A percentile compares a stretch with the other conserved stretches of the same genome.
These are phyloP conservation scores for Tuber magnatum DNA, from an alignment of 495 filamentous ascomycete genomes.

Conservation along the genomic window DNA sequence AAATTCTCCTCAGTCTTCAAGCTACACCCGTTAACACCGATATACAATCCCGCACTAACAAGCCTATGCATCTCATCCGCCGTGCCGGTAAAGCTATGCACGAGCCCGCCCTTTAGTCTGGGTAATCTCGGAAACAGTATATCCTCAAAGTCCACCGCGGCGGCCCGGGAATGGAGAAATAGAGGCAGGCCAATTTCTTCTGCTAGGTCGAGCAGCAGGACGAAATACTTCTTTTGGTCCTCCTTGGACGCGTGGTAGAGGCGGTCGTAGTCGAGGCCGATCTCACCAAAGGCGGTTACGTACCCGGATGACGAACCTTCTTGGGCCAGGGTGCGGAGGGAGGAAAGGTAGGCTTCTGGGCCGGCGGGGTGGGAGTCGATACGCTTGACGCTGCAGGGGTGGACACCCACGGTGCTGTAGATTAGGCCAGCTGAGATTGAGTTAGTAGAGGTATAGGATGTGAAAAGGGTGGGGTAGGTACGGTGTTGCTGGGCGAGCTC, in stretches of 20 bases:
- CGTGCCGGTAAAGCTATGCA: conserved; percentile 87
- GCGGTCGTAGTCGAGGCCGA: conserved; percentile 93
- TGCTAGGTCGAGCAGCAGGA: conserved; percentile 68
- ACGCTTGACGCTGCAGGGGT: conserved; percentile 71
- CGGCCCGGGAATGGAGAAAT: conserved; percentile 84
- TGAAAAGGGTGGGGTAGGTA: conserved; percentile 44
- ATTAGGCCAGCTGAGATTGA: conserved; percentile 54
- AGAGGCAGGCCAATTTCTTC: conserved; percentile 71
- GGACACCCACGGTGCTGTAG: conserved; percentile 73
- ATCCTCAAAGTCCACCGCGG: conserved; percentile 69
- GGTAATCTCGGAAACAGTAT: conserved; percentile 52
- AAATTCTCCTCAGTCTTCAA: conserved; percentile 88
- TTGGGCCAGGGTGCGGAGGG: conserved; percentile 54
- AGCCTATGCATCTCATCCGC: conserved; percentile 70
- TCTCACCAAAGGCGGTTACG: conserved; percentile 82
- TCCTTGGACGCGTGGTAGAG: conserved; percentile 68
- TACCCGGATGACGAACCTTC: conserved; percentile 47
- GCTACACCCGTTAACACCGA: conserved; percentile 85
- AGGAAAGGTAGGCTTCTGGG: conserved; percentile 50
- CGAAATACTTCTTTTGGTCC: conserved; percentile 77
- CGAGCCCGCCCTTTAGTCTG: conserved; percentile 58
- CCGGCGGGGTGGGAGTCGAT: conserved; percentile 57
- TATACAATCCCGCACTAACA: conserved; percentile 66
- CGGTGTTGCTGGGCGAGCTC: conserved; percentile 64
- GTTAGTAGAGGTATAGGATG: conserved; percentile 16